Evolutionary conservation across 2,329 filamentous ascomycete species (phyloP).

Genomic region (Rugonectria rugulosa): DNA sequence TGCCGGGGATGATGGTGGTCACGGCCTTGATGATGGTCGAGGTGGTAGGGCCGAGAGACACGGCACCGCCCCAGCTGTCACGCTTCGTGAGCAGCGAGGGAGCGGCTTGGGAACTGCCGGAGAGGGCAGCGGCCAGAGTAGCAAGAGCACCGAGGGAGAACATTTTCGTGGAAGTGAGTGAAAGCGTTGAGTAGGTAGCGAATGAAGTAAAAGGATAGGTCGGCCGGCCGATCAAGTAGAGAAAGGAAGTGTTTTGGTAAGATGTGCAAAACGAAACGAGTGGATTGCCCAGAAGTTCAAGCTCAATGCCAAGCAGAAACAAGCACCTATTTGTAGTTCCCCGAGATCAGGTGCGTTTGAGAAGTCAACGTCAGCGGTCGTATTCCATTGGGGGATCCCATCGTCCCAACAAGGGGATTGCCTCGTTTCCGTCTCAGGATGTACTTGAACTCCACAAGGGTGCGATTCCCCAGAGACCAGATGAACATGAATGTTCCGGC

Average conservation of each 20-base stretch:
- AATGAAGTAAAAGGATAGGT: background rate
- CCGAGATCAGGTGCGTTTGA: too few relatives aligned
- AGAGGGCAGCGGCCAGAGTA: constrained; percentile 22
- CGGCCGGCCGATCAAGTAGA: constrained; percentile 10
- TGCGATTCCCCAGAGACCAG: background rate
- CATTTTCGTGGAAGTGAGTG: constrained; percentile 9
- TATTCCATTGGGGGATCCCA: constrained; percentile 6
- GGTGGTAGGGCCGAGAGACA: constrained; percentile 30
- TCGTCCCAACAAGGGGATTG: constrained; percentile 6
- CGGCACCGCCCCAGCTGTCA: constrained; percentile 30
- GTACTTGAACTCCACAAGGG: background rate
- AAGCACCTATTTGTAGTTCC: too few relatives aligned
- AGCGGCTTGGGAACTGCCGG: constrained; percentile 15
- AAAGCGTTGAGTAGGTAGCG: background rate
- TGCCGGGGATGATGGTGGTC: constrained; percentile 29
- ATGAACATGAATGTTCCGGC: background rate
- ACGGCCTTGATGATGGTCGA: constrained; percentile 34
- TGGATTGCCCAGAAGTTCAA: background rate
- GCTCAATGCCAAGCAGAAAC: background rate
- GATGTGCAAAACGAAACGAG: background rate
- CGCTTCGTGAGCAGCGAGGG: constrained; percentile 15
- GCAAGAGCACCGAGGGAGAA: constrained; percentile 19
- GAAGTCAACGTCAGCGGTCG: constrained; percentile 2
- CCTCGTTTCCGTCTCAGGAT: constrained; percentile 13
- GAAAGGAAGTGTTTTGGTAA: background rate